Evolutionary conservation across 352 stramenopile species (phyloP), one percentile per base, ranked within the genome.

Genomic region (Phytophthora foliorum): DNA sequence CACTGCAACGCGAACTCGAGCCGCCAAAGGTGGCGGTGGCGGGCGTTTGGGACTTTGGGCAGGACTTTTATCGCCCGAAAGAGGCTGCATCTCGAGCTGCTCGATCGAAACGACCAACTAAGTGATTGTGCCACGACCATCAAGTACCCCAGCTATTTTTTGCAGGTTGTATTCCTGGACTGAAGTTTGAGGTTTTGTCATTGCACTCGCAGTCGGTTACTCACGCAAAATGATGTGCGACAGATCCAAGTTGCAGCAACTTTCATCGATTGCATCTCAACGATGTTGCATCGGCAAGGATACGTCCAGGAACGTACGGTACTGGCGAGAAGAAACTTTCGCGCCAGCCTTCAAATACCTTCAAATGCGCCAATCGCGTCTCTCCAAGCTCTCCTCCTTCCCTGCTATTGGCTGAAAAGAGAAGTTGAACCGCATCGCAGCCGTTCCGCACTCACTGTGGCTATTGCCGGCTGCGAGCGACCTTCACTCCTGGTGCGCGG

Each of bases 1-100:
- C 10, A 94, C 86, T 19, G 85, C 85, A 7, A 94, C 86, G 38
- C 77, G 81, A 45, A 92, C 72, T 9, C 72, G 83, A 29, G 74
- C 81, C 25, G 66, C 38, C 31, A 70, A 65, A 49, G 66, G 66
- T 38, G 53, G 58, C 6, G 65, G 29, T 22, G 32, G 58, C 5
- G 32, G 52, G 14, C 66, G 52, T 42, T 69, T 69, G n/a, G 60
- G 60, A 24, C 51, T 61, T 60, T 64, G 65, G n/a, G 8, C 13
- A 9, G 58, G 44, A 42, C 66, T 74, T 56, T 56, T 66, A 8
- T 32, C 29, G 2, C 16, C 22, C 6, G 58, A 64, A 38, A 54
- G 45, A 36, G 21, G 39, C 52, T 51, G 17, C 22, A 66, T 19
- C 32, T 48, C 57, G 24, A 57, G 45, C 25, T 66, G 29, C 45